These are phyloP conservation scores for Mucor mucedo DNA, from an alignment of 371 early-diverging fungal genomes.

Conservation along the genomic window DNA sequence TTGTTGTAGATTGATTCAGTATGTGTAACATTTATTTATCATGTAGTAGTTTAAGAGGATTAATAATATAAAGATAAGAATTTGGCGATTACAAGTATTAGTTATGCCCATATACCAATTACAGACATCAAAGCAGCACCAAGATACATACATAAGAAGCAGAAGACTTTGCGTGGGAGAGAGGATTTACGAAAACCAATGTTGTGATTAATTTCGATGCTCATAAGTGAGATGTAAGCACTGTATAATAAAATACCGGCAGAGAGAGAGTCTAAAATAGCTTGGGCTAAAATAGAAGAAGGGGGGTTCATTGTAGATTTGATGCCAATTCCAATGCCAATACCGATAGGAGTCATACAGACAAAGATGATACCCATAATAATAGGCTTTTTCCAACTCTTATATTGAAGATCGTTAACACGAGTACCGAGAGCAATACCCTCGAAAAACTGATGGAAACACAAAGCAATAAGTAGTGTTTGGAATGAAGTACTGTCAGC, in stretches of 20 bases:
- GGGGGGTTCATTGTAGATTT: constrained; percentile 59
- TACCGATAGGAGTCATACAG: constrained; percentile 77
- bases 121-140: constrained; percentile 75
- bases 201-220: constrained; percentile 68
- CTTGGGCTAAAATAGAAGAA: constrained; percentile 67
- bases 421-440: constrained; percentile 84
- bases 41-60: neutral
- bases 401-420: constrained; percentile 71
- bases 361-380: constrained; percentile 50
- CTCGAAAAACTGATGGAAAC: constrained; percentile 91
- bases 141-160: constrained; percentile 60
- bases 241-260: constrained; percentile 85
- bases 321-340: constrained; percentile 77
- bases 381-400: constrained; percentile 38
- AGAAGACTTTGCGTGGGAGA: constrained; percentile 42
- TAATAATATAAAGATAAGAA: neutral
- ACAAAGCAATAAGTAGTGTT: constrained; percentile 73
- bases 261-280: constrained; percentile 76
- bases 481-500: constrained; percentile 29
- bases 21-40: neutral
- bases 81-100: neutral
- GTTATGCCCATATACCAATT: constrained; percentile 71
- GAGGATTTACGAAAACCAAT: constrained; percentile 55
- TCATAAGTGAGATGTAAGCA: constrained; percentile 75
- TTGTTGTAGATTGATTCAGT: no score